Evolutionary conservation across 2,329 filamentous ascomycete genomes (phyloP), one percentile per base, ranked within the genome.

Genomic region (Botrytis porri): DNA sequence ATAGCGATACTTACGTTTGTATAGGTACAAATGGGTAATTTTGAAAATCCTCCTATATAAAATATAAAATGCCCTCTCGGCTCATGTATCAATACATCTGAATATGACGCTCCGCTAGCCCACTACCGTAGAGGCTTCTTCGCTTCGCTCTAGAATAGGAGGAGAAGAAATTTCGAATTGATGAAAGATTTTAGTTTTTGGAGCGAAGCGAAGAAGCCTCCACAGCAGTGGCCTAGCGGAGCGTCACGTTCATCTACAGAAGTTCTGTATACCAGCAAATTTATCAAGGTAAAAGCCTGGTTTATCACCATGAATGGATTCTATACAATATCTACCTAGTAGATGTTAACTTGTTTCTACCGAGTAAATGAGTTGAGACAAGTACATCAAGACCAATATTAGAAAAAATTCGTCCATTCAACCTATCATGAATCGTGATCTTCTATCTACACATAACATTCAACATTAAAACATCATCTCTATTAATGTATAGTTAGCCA

Each of bases 341-440:
- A n/a, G 14, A 39, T 9, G 25, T 39, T 1, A 4, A n/a, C 22
- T 6, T 25, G 32, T n/a, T 48, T 37, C 4, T 2, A 37, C 22
- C 16, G 10, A 1, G 18, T 2, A 18, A 51, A 9, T 20, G 20
- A n/a, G 7, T 14, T 51, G 32, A 20, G 35, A 51, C 14, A 66
- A 20, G n/a, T 37, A 48, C 12, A 37, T 37, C 22, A 37, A 25
- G 32, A 37, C 22, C 6, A 32, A 39, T 39, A 54, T 29, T 29
- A 66, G 37, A n/a, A 39, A 39, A 54, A 7, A 29, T 48, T 4
- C 16, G 39, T 54, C 39, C 45, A 66, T 54, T 35, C 29, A 57
- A 41, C 9, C n/a, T 32, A 67, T 67, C 64, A 29, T 67, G 35
- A 39, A 67, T 67, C 64, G 10, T 67, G 45, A 43, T 57, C 35